Percentiles rank a stretch among this genome's conserved stretches.
phyloP scores from a whole-genome alignment of 306 rosid genomes.

The Malus fusca region DNA sequence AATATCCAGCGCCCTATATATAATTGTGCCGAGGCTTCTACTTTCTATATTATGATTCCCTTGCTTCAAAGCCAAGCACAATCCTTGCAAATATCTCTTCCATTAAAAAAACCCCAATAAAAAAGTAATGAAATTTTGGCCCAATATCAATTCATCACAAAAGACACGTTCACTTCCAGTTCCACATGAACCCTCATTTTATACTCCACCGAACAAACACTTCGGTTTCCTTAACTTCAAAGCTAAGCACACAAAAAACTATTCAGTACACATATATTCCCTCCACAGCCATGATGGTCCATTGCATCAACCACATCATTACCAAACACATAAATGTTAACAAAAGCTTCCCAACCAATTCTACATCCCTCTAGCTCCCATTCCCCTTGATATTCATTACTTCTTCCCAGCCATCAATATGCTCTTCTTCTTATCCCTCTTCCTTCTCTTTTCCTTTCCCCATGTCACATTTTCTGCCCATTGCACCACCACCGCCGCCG shows the following conservation, averaged over 20 bases:
- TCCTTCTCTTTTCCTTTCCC: conserved; percentile 25
- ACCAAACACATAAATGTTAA: conserved; percentile 24
- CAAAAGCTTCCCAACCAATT: conserved; percentile 26
- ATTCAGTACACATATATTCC: neutral
- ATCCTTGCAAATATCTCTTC: neutral
- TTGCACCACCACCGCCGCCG: conserved; percentile 54
- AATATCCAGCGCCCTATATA: no score
- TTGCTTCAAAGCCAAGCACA: conserved; percentile 61
- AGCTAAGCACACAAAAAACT: conserved; percentile 44
- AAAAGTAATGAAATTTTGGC: neutral
- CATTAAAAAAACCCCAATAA: neutral
- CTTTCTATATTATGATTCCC: neutral
- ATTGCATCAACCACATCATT: conserved; percentile 25
- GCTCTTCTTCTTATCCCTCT: conserved; percentile 27
- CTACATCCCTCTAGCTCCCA: neutral
- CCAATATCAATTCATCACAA: neutral
- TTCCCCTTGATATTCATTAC: neutral
- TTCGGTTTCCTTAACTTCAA: conserved; percentile 54
- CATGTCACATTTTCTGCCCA: conserved; percentile 43
- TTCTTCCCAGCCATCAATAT: conserved; percentile 20
- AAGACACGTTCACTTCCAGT: neutral
- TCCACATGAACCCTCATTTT: conserved; percentile 5
- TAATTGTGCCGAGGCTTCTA: neutral
- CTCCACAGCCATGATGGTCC: conserved; percentile 26
- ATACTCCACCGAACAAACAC: conserved; percentile 40